Evolutionary conservation across 495 filamentous ascomycete genomes (phyloP).

Genomic region (Trichoderma orchidacearum): DNA sequence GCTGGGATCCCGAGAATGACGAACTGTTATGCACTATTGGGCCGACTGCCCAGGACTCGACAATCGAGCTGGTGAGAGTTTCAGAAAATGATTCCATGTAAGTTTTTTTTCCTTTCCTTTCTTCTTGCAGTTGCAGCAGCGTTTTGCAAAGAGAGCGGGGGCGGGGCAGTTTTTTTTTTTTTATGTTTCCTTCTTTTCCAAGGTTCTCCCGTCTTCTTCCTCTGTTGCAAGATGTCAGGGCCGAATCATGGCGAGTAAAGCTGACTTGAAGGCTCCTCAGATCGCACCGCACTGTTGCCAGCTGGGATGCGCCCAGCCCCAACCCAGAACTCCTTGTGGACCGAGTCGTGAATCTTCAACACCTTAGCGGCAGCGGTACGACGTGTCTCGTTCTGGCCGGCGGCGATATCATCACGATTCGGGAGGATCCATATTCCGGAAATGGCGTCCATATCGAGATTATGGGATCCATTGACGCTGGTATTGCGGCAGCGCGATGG

Average conservation of each 20-base stretch:
- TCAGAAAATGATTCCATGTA: conserved; percentile 25
- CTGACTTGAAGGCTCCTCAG: background rate
- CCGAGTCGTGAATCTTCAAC: conserved; percentile 60
- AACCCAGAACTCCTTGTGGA: conserved; percentile 56
- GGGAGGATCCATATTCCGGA: conserved; percentile 57
- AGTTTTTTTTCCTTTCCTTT: too few species aligned
- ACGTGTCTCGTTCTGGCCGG: conserved; percentile 75
- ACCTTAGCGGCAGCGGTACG: conserved; percentile 65
- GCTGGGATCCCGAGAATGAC: conserved; percentile 65
- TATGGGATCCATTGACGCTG: conserved; percentile 81
- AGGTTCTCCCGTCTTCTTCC: too few species aligned
- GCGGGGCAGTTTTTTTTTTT: conserved; percentile 5
- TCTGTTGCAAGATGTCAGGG: too few species aligned
- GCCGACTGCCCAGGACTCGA: conserved; percentile 43
- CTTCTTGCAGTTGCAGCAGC: too few species aligned
- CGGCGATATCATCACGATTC: conserved; percentile 78
- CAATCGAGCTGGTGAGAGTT: conserved; percentile 54
- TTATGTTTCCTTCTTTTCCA: background rate
- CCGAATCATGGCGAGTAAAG: too few species aligned
- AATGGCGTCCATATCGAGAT: conserved; percentile 64
- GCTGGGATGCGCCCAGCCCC: conserved; percentile 74
- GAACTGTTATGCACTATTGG: conserved; percentile 64
- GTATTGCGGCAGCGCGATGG: conserved; percentile 82
- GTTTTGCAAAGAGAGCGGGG: background rate
- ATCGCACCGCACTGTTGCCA: conserved; percentile 40